Evolutionary conservation across 495 filamentous ascomycete genomes (phyloP).

Genomic region (Penicillium turbatum): DNA sequence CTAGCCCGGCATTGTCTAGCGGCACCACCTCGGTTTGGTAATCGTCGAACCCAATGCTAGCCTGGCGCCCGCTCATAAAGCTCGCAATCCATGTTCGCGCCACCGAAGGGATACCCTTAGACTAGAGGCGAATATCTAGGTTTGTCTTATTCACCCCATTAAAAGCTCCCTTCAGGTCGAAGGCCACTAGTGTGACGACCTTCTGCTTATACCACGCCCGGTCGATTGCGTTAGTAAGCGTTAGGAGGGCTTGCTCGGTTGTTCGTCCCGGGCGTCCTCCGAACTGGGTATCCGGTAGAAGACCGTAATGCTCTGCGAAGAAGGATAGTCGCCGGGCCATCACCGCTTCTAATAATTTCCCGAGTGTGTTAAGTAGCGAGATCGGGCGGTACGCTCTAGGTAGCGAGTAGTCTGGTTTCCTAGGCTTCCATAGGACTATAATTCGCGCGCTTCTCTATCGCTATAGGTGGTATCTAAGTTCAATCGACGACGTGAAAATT

Average conservation of each 20-base stretch:
- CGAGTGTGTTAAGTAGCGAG: conserved; percentile 21
- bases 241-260: conserved; percentile 15
- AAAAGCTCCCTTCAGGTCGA: conserved; percentile 20
- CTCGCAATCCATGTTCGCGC: conserved; percentile 21
- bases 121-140: conserved; percentile 16
- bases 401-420: too few relatives aligned
- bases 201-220: conserved; percentile 13
- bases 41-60: conserved; percentile 11
- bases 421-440: too few relatives aligned
- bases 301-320: conserved; percentile 9
- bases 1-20: conserved; percentile 22
- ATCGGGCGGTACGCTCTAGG: too few relatives aligned
- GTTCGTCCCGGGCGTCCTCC: conserved; percentile 13
- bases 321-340: conserved; percentile 13
- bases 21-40: conserved; percentile 7
- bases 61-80: conserved; percentile 20
- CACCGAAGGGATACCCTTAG: conserved; percentile 16
- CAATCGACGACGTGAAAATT: not conserved
- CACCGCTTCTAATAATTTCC: conserved; percentile 19
- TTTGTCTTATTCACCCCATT: conserved; percentile 20
- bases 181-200: conserved; percentile 15
- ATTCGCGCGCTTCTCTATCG: too few relatives aligned
- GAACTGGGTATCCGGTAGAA: conserved; percentile 19
- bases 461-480: too few relatives aligned
- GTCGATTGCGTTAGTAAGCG: conserved; percentile 18